Evolutionary conservation across 2,329 filamentous ascomycete species (phyloP).

Genomic region (Cordyceps cateniannulata): DNA sequence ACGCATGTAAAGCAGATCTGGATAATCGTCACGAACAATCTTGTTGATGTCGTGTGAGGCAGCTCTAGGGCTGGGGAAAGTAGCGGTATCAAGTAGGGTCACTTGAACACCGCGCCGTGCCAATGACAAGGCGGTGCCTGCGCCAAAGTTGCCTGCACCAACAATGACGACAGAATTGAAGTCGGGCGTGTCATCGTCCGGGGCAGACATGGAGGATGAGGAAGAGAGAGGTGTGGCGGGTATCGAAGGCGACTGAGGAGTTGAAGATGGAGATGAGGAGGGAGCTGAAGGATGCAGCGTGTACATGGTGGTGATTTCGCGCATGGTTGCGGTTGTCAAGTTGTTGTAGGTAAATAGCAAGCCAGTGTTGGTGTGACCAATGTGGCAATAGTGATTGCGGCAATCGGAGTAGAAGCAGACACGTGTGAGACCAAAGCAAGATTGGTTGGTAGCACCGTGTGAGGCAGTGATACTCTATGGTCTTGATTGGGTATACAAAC

Average conservation of each 20-base stretch:
- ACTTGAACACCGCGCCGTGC: slow-evolving; percentile 24
- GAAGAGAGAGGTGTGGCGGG: slow-evolving; percentile 12
- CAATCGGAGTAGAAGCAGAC: not conserved
- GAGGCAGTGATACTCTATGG: not conserved
- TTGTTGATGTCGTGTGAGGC: slow-evolving; percentile 43
- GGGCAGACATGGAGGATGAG: slow-evolving; percentile 10
- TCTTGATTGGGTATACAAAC: not conserved
- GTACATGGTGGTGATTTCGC: slow-evolving; percentile 3
- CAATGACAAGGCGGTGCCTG: slow-evolving; percentile 33
- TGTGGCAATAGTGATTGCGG: not conserved
- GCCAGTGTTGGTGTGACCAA: not conserved
- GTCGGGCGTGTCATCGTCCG: slow-evolving; percentile 2
- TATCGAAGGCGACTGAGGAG: slow-evolving; percentile 6
- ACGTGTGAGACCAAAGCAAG: not conserved
- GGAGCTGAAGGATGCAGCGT: not conserved
- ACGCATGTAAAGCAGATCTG: slow-evolving; percentile 33
- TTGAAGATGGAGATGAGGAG: slow-evolving; percentile 8
- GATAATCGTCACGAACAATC: slow-evolving; percentile 37
- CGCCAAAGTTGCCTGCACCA: slow-evolving; percentile 38
- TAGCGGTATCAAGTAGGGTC: slow-evolving; percentile 30
- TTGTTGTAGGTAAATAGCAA: not conserved
- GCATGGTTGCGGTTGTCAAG: not conserved
- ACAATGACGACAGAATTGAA: slow-evolving; percentile 29
- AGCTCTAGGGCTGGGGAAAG: slow-evolving; percentile 31
- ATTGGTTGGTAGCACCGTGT: not conserved